These are phyloP conservation scores for Saccharomycopsis sp. DNA, from an alignment of 805 yeast genomes.

Conservation along the genomic window DNA sequence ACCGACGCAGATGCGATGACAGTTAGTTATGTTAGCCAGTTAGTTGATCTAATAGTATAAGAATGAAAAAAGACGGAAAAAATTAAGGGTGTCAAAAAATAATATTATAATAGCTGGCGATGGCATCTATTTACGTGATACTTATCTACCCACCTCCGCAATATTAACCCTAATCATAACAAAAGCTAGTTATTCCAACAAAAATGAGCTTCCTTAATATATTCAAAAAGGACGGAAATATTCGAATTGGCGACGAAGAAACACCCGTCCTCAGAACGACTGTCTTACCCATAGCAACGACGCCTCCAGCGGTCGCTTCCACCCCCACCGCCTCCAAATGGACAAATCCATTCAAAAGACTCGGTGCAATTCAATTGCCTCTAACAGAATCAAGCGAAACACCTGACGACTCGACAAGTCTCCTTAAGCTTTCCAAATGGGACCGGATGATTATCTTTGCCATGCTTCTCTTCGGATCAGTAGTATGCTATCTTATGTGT, in stretches of 20 bases:
- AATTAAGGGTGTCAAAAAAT: too few relatives aligned
- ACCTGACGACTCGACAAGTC: background rate
- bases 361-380: background rate
- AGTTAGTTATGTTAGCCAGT: too few relatives aligned
- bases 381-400: conserved; percentile 4
- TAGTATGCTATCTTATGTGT: conserved; percentile 77
- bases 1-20: too few relatives aligned
- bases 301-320: background rate
- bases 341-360: conserved; percentile 3
- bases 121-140: too few relatives aligned
- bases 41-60: too few relatives aligned
- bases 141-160: too few relatives aligned
- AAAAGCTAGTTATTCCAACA: too few relatives aligned
- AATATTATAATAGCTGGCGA: too few relatives aligned
- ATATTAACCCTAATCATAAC: too few relatives aligned
- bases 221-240: conserved; percentile 24
- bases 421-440: conserved; percentile 47
- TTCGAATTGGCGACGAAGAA: background rate
- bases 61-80: too few relatives aligned
- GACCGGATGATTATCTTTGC: conserved; percentile 77
- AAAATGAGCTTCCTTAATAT: background rate
- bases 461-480: conserved; percentile 67
- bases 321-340: background rate
- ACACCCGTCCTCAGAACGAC: too few relatives aligned
- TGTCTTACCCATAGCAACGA: background rate